phyloP scores from a whole-genome alignment of 2,329 filamentous ascomycete genomes.

The Cladobotryum protrusum region DNA sequence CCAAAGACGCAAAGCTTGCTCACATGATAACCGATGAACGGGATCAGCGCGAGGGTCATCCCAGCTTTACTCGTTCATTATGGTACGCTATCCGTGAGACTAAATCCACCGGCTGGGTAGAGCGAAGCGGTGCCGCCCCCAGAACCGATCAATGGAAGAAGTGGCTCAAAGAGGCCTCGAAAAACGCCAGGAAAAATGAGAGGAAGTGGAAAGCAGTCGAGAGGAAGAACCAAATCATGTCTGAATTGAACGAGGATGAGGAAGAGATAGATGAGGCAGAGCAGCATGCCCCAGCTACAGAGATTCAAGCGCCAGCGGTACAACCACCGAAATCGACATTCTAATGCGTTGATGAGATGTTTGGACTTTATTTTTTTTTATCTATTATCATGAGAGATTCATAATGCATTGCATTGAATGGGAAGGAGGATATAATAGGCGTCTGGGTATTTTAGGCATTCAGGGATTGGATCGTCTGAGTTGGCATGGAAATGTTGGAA shows the following conservation, averaged over 20 bases:
- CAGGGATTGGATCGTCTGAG: too few species aligned
- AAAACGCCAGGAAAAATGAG: conserved; percentile 27
- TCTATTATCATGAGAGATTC: too few species aligned
- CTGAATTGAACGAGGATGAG: conserved; percentile 18
- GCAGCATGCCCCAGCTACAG: conserved; percentile 24
- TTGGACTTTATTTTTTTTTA: conserved; percentile 16
- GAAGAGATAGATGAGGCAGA: conserved; percentile 21
- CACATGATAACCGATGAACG: conserved; percentile 22
- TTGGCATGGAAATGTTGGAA: too few species aligned
- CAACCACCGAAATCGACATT: neutral
- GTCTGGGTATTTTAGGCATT: too few species aligned
- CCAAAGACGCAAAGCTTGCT: conserved; percentile 31
- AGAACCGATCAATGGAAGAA: conserved; percentile 44
- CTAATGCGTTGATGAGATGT: conserved; percentile 12
- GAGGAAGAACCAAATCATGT: conserved; percentile 45
- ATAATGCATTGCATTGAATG: too few species aligned
- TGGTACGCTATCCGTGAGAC: conserved; percentile 56
- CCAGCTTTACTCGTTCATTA: conserved; percentile 49
- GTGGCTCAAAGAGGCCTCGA: conserved; percentile 47
- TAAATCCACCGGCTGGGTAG: conserved; percentile 46
- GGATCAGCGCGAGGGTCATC: conserved; percentile 34
- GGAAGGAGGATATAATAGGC: too few species aligned
- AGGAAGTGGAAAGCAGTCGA: conserved; percentile 41
- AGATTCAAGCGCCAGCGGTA: conserved; percentile 15
- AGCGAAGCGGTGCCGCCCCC: conserved; percentile 45